Evolutionary conservation across 345 rosid species (phyloP).

Genomic region (Brassica rapa): DNA sequence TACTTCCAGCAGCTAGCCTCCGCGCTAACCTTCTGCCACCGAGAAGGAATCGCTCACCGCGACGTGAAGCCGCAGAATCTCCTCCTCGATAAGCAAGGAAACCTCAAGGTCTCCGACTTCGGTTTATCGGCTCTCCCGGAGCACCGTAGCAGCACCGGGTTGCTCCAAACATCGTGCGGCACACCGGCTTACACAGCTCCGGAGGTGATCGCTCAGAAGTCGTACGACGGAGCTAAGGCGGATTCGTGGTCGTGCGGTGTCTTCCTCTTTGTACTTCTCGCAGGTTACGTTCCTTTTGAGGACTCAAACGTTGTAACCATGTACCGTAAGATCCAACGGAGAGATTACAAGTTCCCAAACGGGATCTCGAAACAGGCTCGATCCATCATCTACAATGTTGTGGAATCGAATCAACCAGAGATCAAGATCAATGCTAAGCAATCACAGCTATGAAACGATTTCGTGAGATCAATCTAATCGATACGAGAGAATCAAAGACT

Average conservation of each 20-base stretch:
- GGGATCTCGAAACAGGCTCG: conserved; percentile 59
- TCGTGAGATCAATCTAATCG: too few species aligned
- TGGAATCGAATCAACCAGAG: too few species aligned
- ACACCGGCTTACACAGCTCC: conserved; percentile 80
- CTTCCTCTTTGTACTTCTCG: conserved; percentile 57
- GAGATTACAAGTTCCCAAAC: conserved; percentile 63
- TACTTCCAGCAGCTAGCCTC: conserved; percentile 77
- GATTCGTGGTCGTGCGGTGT: conserved; percentile 92
- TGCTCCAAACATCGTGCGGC: conserved; percentile 81
- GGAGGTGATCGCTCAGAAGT: conserved; percentile 57
- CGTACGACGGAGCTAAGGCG: conserved; percentile 45
- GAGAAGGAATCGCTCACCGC: conserved; percentile 82
- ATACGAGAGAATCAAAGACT: too few species aligned
- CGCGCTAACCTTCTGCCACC: conserved; percentile 78
- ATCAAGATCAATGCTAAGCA: too few species aligned
- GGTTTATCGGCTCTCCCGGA: conserved; percentile 75
- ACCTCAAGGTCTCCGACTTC: conserved; percentile 76
- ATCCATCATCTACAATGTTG: conserved; percentile 34
- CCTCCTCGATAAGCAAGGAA: conserved; percentile 63
- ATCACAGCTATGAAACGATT: too few species aligned
- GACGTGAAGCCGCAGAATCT: conserved; percentile 89
- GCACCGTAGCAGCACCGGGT: conserved; percentile 49
- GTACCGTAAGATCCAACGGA: conserved; percentile 54
- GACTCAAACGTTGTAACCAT: conserved; percentile 55
- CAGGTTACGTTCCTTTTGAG: conserved; percentile 66